A percentile compares a stretch with the other conserved stretches of the same genome.
Conservation (phyloP, 2,329 filamentous ascomycete species). For the Aspergillus sp. region DNA sequence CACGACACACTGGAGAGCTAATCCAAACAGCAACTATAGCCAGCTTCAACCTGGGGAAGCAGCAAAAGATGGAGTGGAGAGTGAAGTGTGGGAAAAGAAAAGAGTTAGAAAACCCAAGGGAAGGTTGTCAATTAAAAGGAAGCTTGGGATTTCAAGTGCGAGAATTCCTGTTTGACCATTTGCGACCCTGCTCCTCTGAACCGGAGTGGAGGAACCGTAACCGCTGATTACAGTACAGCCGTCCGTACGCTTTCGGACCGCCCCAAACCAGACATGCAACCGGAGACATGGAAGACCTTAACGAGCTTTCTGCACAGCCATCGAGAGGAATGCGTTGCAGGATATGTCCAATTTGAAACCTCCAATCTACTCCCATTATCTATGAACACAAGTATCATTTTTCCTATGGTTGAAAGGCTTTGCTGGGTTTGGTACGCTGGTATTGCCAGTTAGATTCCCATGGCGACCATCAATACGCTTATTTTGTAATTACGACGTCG, state of each 20-base stretch:
- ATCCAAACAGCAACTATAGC: constrained; percentile 29
- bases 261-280: constrained; percentile 23
- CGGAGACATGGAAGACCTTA: constrained; percentile 33
- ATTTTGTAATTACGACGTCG: neutral
- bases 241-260: constrained; percentile 27
- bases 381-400: neutral
- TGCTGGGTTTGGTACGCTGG: neutral
- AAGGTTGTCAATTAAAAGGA: constrained; percentile 35
- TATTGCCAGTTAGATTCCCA: constrained; percentile 2
- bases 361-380: neutral
- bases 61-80: constrained; percentile 36
- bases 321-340: neutral
- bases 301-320: constrained; percentile 13
- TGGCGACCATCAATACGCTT: neutral
- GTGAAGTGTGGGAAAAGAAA: constrained; percentile 28
- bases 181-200: constrained; percentile 24
- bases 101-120: constrained; percentile 37
- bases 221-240: constrained; percentile 35
- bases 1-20: constrained; percentile 39
- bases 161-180: constrained; percentile 27
- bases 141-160: constrained; percentile 35
- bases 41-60: constrained; percentile 42
- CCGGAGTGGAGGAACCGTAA: constrained; percentile 42
- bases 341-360: neutral
- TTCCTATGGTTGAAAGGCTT: neutral